Percentiles rank a stretch among this genome's conserved stretches.
phyloP scores from a whole-genome alignment of 768 basidiomycete species.

The Coprinopsis sp. region DNA sequence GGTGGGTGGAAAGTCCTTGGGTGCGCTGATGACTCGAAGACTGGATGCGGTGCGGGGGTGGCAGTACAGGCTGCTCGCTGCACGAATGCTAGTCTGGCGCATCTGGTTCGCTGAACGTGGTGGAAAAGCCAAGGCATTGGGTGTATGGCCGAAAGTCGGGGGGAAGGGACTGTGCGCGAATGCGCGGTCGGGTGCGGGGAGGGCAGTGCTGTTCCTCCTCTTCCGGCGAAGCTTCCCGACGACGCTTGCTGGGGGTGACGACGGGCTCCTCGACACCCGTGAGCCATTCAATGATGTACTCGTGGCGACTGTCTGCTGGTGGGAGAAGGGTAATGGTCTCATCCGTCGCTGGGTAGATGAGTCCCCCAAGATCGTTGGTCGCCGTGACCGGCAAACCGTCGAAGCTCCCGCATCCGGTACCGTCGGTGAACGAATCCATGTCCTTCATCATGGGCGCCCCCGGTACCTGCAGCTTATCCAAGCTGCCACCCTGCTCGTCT shows the following conservation, averaged over 20 bases:
- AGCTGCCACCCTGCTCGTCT: constrained; percentile 18
- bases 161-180: constrained; percentile 14
- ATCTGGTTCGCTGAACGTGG: constrained; percentile 9
- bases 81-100: constrained; percentile 5
- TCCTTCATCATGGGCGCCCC: constrained; percentile 51
- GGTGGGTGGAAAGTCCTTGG: not conserved
- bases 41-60: not conserved
- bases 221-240: constrained; percentile 34
- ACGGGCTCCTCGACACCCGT: constrained; percentile 29
- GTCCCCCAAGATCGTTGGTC: constrained; percentile 31
- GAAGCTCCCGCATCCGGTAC: constrained; percentile 49
- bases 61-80: constrained; percentile 1
- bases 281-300: constrained; percentile 35
- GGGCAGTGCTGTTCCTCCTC: constrained; percentile 24
- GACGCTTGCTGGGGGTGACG: constrained; percentile 30
- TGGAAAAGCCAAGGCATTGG: constrained; percentile 3
- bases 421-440: constrained; percentile 57
- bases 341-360: constrained; percentile 25
- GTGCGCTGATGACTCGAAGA: not conserved
- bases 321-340: constrained; percentile 20
- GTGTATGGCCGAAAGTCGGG: constrained; percentile 12
- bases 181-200: constrained; percentile 25
- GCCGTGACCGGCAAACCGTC: constrained; percentile 37
- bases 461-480: constrained; percentile 28
- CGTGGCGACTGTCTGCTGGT: constrained; percentile 20